phyloP scores from a whole-genome alignment of 192 early-diverging fungal genomes.

The Backusella macrospora region DNA sequence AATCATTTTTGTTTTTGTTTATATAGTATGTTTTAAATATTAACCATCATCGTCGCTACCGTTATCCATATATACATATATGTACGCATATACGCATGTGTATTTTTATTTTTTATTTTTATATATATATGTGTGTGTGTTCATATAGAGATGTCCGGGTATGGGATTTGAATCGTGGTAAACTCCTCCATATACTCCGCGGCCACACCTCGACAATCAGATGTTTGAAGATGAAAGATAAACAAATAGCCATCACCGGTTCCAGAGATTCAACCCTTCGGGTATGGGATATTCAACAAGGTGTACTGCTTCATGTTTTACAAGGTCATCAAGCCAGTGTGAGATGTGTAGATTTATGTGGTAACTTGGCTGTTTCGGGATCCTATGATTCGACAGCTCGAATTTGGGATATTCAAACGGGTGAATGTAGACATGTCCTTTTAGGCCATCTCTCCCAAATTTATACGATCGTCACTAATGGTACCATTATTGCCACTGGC shows the following conservation, averaged over 20 bases:
- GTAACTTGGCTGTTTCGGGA: conserved; percentile 83
- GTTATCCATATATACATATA: not conserved
- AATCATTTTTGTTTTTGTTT: conserved; percentile 10
- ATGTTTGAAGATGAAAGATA: conserved; percentile 81
- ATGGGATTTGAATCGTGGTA: conserved; percentile 89
- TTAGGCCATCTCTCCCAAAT: conserved; percentile 92
- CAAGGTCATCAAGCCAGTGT: conserved; percentile 88
- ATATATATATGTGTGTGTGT: not conserved
- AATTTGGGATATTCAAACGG: conserved; percentile 84
- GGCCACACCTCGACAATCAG: conserved; percentile 96
- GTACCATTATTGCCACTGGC: conserved; percentile 85
- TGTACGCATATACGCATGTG: not conserved
- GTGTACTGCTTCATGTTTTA: conserved; percentile 70
- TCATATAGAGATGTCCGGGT: conserved; percentile 81
- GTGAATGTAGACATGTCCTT: conserved; percentile 70
- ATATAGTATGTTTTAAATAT: not conserved
- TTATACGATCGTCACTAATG: conserved; percentile 89
- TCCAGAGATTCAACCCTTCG: conserved; percentile 90
- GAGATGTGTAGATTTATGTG: conserved; percentile 85
- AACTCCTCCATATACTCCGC: conserved; percentile 85
- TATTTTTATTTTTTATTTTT: not conserved
- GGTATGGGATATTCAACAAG: conserved; percentile 82
- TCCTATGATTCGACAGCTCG: conserved; percentile 91
- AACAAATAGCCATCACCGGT: conserved; percentile 81
- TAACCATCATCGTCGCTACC: not conserved